Percentiles rank a stretch among this genome's conserved stretches.
Conservation (phyloP, 1,139 yeast genomes). For the Yamadazyma triangularis region DNA sequence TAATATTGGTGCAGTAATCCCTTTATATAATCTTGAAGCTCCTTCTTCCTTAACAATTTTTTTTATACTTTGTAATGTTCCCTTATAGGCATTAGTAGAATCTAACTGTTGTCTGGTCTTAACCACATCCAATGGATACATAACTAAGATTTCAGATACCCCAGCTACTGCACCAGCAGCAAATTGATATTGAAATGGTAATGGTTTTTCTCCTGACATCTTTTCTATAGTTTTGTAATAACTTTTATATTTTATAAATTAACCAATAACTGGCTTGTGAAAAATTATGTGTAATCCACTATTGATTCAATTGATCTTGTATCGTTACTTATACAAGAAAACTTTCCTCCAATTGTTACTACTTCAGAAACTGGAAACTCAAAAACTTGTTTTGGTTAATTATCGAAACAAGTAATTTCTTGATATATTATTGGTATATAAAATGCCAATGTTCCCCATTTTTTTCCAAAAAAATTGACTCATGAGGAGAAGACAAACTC, state of each 20-base stretch:
- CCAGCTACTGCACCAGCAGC: conserved; percentile 97
- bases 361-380: no score
- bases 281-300: no score
- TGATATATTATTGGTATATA: background rate
- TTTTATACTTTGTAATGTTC: conserved; percentile 77
- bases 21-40: conserved; percentile 75
- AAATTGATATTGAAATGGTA: conserved; percentile 90
- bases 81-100: conserved; percentile 63
- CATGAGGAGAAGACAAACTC: background rate
- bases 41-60: conserved; percentile 90
- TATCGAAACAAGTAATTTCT: no score
- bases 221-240: background rate
- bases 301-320: no score
- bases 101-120: conserved; percentile 95
- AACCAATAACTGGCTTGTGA: no score
- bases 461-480: no score
- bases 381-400: no score
- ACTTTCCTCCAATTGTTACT: no score
- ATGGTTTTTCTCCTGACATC: conserved; percentile 24
- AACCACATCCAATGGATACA: conserved; percentile 98
- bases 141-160: conserved; percentile 90
- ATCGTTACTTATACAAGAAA: no score
- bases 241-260: no score
- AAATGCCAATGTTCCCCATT: background rate
- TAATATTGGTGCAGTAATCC: conserved; percentile 90